Base-by-base conservation (phyloP, 164 flowering plant species). In the Brasenia schreberi region DNA sequence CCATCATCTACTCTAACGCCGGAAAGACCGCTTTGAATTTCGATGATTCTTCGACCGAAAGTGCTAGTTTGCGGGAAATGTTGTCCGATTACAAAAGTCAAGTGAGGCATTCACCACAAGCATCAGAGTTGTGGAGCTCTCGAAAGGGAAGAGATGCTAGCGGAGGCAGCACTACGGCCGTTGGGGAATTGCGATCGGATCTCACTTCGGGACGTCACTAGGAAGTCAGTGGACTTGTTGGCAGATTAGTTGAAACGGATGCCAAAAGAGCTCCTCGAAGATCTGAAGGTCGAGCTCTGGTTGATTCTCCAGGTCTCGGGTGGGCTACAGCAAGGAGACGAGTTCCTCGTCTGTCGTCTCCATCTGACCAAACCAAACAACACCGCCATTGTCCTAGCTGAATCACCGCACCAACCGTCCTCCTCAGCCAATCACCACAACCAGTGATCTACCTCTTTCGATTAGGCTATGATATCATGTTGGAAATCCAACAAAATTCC, bases 61-160 rank as follows among this genome's bases (percentile, higher is more conserved):
- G 99, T 78, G 97, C 96, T 10, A 89, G 99, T 72, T 94, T 97
- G 4, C 78, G 83, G 0, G 99, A 94, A 71, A 91, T 93, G 5
- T 87, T 91, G 88, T 96, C 96, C 4, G 77, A 80, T 65, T 65
- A 70, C 17, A 65, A 61, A 43, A 61, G 27, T 64, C 19, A 43
- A 10, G 16, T 53, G 80, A 81, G 66, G 82, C 87, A 73, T 76
- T 81, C 43, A 68, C 74, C 42, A n/a, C 12, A n/a, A 17, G 27
- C 27, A 7, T 7, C 19, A 18, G 9, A 9, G 63, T 6, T 4
- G 19, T 59, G 69, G 53, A 45, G 3, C 53, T 45, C 11, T 45
- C 53, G 11, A 72, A 86, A 81, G 71, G 89, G 81, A 68, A 90
- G 82, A 67, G 53, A 45, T 7, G 81, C 74, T 63, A 79, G 75